These are phyloP conservation scores for Biancaea sappan DNA, from an alignment of 306 rosid species.

Conservation along the genomic window DNA sequence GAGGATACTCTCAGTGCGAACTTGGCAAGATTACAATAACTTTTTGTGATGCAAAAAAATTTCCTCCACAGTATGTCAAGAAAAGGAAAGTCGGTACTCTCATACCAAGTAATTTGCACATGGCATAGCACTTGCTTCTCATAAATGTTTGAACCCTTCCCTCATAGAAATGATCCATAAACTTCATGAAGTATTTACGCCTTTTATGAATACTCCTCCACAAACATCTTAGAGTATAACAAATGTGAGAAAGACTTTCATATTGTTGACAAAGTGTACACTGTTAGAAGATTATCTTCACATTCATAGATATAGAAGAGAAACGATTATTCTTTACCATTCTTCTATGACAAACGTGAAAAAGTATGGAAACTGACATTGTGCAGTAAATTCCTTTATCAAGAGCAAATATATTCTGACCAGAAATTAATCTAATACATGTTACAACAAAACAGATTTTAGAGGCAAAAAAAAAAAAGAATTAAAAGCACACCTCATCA, in stretches of 20 bases:
- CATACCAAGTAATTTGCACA: not conserved
- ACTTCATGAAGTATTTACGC: not conserved
- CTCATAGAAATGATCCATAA: not conserved
- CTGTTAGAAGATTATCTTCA: not conserved
- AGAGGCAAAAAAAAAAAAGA: not conserved
- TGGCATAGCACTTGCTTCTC: not conserved
- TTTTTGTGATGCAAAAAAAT: not conserved
- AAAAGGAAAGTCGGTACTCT: not conserved
- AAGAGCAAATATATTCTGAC: not conserved
- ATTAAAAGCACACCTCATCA: conserved; percentile 52
- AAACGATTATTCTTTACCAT: not conserved
- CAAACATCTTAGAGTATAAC: not conserved
- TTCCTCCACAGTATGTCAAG: not conserved
- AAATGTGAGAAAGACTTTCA: not conserved
- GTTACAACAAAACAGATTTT: not conserved
- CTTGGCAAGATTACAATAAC: not conserved
- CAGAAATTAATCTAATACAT: not conserved
- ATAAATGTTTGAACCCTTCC: not conserved
- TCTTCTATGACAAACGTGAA: too few species aligned
- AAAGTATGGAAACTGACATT: not conserved
- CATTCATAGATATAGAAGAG: not conserved
- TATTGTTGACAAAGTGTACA: not conserved
- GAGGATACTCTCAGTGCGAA: not conserved
- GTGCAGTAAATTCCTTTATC: not conserved
- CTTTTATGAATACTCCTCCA: not conserved